Percentiles rank a stretch among this genome's conserved stretches.
These are phyloP conservation scores for Trichoderma polysporum DNA, from an alignment of 2,329 filamentous ascomycete genomes.

Conservation along the genomic window DNA sequence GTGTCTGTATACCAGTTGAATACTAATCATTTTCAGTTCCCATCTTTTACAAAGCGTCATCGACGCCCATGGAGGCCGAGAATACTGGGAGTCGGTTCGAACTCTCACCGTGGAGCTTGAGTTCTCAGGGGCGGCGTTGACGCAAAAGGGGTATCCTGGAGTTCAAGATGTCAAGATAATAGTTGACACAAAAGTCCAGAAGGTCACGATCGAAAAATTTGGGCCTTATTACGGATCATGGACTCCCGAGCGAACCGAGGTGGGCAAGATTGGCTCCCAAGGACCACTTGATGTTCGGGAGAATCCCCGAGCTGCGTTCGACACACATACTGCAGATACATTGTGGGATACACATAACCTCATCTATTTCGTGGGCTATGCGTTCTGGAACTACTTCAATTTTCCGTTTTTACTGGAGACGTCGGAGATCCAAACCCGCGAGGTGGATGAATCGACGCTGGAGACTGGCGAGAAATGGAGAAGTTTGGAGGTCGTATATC, in stretches of 20 bases:
- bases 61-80: background rate
- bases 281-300: background rate
- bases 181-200: background rate
- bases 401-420: background rate
- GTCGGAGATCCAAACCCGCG: background rate
- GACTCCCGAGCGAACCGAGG: background rate
- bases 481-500: background rate
- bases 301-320: background rate
- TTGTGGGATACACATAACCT: background rate
- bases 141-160: background rate
- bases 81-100: background rate
- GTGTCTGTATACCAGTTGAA: too few relatives aligned
- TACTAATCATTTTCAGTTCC: background rate
- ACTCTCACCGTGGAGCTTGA: background rate
- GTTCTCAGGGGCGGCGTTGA: background rate
- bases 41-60: background rate
- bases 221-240: background rate
- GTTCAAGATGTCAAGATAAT: background rate
- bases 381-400: slow-evolving; percentile 8
- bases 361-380: background rate
- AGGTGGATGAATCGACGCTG: background rate
- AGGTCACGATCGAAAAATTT: background rate
- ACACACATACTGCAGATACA: background rate
- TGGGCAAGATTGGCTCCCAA: background rate
- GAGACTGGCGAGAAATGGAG: slow-evolving; percentile 1